A percentile compares a stretch with the other conserved stretches of the same genome.
Evolutionary conservation across 192 early-diverging fungal species (phyloP).

Genomic region (Dissophora globulifera): DNA sequence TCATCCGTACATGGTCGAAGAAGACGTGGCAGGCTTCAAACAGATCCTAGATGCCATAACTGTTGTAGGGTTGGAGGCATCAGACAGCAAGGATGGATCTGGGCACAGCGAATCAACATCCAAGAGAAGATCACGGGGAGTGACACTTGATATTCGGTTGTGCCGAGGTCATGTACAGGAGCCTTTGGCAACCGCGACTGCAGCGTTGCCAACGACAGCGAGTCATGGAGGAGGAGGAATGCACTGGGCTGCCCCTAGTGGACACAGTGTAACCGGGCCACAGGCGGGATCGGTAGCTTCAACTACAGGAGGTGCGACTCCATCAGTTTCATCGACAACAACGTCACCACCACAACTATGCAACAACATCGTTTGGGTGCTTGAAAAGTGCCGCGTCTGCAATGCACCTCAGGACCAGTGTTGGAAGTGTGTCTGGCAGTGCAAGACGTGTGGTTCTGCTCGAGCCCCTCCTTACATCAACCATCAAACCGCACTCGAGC

Average conservation of each 20-base stretch:
- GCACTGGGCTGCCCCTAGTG: constrained; percentile 25
- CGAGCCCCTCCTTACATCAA: constrained; percentile 55
- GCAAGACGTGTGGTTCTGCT: constrained; percentile 22
- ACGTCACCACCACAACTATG: constrained; percentile 11
- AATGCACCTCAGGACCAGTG: constrained; percentile 42
- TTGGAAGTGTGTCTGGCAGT: constrained; percentile 47
- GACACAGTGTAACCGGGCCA: neutral
- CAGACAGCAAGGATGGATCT: neutral
- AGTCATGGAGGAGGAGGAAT: constrained; percentile 15
- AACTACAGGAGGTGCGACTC: neutral
- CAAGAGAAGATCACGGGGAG: constrained; percentile 9
- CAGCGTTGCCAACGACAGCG: too few species aligned
- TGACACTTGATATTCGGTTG: constrained; percentile 22
- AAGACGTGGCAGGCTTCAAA: constrained; percentile 51
- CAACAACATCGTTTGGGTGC: constrained; percentile 42
- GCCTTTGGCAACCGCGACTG: neutral
- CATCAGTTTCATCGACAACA: neutral
- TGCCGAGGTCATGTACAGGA: constrained; percentile 6
- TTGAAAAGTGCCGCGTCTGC: constrained; percentile 52
- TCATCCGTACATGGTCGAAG: constrained; percentile 59
- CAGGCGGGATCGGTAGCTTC: neutral
- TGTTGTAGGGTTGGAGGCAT: constrained; percentile 9
- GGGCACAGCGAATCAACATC: too few species aligned
- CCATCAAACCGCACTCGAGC: constrained; percentile 32
- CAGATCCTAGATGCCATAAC: constrained; percentile 36